These are phyloP conservation scores for Teratosphaeria pseudoeucalypti DNA, from an alignment of 2,329 filamentous ascomycete species.

Conservation along the genomic window DNA sequence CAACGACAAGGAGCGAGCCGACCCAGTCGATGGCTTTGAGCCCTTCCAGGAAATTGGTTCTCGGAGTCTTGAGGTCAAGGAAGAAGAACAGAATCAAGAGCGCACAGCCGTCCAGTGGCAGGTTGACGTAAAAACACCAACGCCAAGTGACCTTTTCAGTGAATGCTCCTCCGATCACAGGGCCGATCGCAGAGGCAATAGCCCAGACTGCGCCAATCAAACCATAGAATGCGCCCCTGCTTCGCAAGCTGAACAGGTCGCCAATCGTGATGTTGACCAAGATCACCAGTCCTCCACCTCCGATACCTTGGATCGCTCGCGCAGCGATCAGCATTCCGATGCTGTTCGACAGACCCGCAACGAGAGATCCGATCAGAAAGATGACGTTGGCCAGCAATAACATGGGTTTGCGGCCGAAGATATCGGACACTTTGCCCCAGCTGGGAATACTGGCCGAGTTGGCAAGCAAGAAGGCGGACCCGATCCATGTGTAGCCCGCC, in stretches of 20 bases:
- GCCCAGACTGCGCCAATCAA: slow-evolving; percentile 59
- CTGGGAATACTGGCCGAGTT: slow-evolving; percentile 43
- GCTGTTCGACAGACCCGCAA: slow-evolving; percentile 48
- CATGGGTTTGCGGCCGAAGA: slow-evolving; percentile 56
- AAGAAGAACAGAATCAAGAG: slow-evolving; percentile 51
- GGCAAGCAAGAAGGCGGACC: slow-evolving; percentile 41
- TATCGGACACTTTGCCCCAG: slow-evolving; percentile 56
- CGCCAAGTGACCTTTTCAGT: slow-evolving; percentile 27
- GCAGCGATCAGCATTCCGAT: slow-evolving; percentile 54
- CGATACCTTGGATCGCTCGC: slow-evolving; percentile 52
- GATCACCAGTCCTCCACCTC: slow-evolving; percentile 53
- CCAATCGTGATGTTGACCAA: slow-evolving; percentile 54
- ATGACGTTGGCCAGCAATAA: slow-evolving; percentile 49
- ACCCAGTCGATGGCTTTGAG: slow-evolving; percentile 57
- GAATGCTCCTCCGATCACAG: slow-evolving; percentile 57
- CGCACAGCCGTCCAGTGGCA: slow-evolving; percentile 50
- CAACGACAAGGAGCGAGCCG: slow-evolving; percentile 57
- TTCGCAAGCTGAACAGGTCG: slow-evolving; percentile 50
- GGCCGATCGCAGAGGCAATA: slow-evolving; percentile 54
- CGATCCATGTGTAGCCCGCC: slow-evolving; percentile 45
- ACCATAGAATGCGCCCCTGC: slow-evolving; percentile 51
- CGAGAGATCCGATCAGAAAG: slow-evolving; percentile 52
- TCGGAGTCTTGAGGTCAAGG: slow-evolving; percentile 56
- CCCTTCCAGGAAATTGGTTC: slow-evolving; percentile 51
- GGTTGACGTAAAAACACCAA: slow-evolving; percentile 48